Percentiles rank a stretch among this genome's conserved stretches.
phyloP scores from a whole-genome alignment of 2,329 filamentous ascomycete genomes.

The Gyromitra esculenta region DNA sequence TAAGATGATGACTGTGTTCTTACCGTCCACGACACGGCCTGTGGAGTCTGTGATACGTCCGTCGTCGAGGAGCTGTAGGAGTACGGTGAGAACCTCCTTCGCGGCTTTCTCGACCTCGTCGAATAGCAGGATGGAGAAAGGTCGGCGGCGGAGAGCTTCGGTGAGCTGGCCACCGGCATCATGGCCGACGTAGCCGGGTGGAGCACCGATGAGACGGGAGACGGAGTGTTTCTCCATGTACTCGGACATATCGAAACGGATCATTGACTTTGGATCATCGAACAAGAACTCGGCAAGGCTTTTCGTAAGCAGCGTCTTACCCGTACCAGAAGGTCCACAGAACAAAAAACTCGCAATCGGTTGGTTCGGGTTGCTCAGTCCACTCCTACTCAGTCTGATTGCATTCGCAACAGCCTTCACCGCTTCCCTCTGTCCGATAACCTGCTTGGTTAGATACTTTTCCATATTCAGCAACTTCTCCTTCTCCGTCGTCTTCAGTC shows the following conservation, averaged over 20 bases:
- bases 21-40: conserved; percentile 91
- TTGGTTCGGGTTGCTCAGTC: conserved; percentile 93
- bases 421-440: conserved; percentile 93
- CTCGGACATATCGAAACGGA: conserved; percentile 99
- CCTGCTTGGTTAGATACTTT: conserved; percentile 79
- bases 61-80: conserved; percentile 99
- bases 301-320: conserved; percentile 97
- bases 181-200: conserved; percentile 95
- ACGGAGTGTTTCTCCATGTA: conserved; percentile 97
- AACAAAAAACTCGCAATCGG: conserved; percentile 94
- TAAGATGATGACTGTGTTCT: conserved; percentile 99
- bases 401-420: conserved; percentile 93
- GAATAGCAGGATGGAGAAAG: conserved; percentile 97
- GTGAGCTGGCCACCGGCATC: conserved; percentile 96
- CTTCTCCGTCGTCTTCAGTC: conserved; percentile 93
- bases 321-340: conserved; percentile 97
- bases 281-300: conserved; percentile 97
- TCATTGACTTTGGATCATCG: conserved; percentile 96
- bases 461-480: conserved; percentile 99
- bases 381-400: conserved; percentile 92
- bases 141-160: conserved; percentile 89
- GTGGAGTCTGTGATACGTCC: conserved; percentile 98
- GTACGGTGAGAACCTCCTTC: conserved; percentile 94
- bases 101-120: conserved; percentile 99
- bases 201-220: conserved; percentile 96